Conservation (phyloP, 345 rosid genomes). For the Syzygium aromaticum region DNA sequence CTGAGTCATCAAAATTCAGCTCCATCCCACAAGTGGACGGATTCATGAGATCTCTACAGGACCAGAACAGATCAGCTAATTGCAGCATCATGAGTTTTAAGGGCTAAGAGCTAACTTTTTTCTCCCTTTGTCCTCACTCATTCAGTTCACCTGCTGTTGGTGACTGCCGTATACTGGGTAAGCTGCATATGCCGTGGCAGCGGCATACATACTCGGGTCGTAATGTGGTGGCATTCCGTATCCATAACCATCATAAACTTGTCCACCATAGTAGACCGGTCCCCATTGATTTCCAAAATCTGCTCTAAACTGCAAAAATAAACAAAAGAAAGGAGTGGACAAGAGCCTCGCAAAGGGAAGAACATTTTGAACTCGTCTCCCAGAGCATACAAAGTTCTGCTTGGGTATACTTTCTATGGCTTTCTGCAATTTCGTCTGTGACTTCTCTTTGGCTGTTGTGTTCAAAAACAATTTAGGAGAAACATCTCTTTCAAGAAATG, state of each 20-base stretch:
- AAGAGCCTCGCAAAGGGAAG: not conserved
- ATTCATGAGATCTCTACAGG: conserved; percentile 23
- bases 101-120: not conserved
- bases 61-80: not conserved
- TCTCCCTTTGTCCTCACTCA: not conserved
- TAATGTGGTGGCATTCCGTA: conserved; percentile 65
- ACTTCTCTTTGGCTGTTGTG: not conserved
- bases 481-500: not conserved
- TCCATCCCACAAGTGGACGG: conserved; percentile 39
- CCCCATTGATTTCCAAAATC: conserved; percentile 80
- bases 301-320: conserved; percentile 38
- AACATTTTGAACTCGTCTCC: not conserved
- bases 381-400: not conserved
- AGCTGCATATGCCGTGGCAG: conserved; percentile 54
- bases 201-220: conserved; percentile 68
- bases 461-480: not conserved
- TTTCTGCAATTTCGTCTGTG: not conserved
- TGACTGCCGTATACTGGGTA: conserved; percentile 74
- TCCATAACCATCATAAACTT: conserved; percentile 75
- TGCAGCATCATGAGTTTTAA: not conserved
- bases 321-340: not conserved
- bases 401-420: not conserved
- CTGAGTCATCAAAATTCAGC: conserved; percentile 53
- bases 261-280: conserved; percentile 74
- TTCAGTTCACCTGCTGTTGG: conserved; percentile 94